Percentiles rank a stretch among this genome's conserved stretches.
These are phyloP conservation scores for Aspergillus sp. DNA, from an alignment of 2,329 filamentous ascomycete species.

Conservation along the genomic window DNA sequence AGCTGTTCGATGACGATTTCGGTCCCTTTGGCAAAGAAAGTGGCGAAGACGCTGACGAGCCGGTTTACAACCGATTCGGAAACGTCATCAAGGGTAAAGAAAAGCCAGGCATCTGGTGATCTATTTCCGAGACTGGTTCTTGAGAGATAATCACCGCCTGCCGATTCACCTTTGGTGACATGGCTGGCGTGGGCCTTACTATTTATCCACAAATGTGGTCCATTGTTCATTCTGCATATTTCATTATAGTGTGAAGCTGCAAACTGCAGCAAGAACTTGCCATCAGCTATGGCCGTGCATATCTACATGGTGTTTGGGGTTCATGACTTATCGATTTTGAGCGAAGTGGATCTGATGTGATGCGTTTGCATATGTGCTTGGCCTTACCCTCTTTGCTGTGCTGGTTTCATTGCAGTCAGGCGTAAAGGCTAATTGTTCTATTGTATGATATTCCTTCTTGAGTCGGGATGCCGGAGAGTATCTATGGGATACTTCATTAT, in stretches of 20 bases:
- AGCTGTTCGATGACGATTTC: conserved; percentile 51
- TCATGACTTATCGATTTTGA: neutral
- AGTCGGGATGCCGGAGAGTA: neutral
- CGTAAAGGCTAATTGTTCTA: neutral
- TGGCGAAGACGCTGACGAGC: conserved; percentile 29
- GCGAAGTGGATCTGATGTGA: neutral
- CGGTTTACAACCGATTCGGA: conserved; percentile 43
- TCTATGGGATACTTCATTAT: neutral
- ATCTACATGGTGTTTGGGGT: neutral
- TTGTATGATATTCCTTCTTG: neutral
- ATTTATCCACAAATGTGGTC: neutral
- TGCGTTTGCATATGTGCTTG: neutral
- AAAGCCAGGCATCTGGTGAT: neutral
- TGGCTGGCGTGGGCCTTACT: neutral
- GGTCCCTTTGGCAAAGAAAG: conserved; percentile 45
- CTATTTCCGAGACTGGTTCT: conserved; percentile 2
- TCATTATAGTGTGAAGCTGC: conserved; percentile 1
- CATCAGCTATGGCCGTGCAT: conserved; percentile 3
- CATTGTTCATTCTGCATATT: conserved; percentile 12
- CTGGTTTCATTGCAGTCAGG: neutral
- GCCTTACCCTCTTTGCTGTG: conserved; percentile 2
- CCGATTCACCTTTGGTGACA: neutral
- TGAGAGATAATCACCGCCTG: neutral
- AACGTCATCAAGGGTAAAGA: conserved; percentile 40
- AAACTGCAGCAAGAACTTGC: neutral